Conservation (phyloP, 345 rosid species). For the Populus ilicifolia region DNA sequence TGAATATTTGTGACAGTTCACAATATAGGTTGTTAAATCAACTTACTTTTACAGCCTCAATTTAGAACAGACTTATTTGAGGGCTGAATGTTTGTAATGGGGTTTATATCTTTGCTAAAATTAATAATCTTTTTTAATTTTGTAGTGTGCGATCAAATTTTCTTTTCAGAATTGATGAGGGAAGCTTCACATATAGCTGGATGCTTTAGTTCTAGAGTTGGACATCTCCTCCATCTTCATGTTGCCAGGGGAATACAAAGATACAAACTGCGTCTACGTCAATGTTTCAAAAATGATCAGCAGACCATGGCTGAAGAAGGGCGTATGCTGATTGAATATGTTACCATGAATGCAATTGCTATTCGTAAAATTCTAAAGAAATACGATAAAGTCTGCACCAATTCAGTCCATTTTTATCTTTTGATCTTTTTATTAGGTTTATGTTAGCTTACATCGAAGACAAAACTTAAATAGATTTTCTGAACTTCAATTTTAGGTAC, state of each 20-base stretch:
- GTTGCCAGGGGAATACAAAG: conserved; percentile 71
- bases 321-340: conserved; percentile 65
- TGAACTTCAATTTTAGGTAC: conserved; percentile 48
- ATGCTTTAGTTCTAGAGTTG: conserved; percentile 71
- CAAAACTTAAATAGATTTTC: background rate
- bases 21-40: background rate
- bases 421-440: background rate
- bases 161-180: conserved; percentile 79
- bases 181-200: conserved; percentile 80
- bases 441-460: background rate
- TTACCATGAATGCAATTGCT: conserved; percentile 82
- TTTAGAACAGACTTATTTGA: background rate
- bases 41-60: background rate
- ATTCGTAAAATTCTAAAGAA: conserved; percentile 88
- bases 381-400: conserved; percentile 68
- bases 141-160: conserved; percentile 78
- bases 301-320: conserved; percentile 66
- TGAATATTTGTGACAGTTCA: background rate
- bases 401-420: background rate
- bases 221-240: conserved; percentile 75
- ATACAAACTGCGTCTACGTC: conserved; percentile 44
- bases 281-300: conserved; percentile 58
- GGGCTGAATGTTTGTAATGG: background rate
- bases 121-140: background rate
- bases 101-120: background rate